Conservation (phyloP, 345 rosid species). For the Microthlaspi erraticum region DNA sequence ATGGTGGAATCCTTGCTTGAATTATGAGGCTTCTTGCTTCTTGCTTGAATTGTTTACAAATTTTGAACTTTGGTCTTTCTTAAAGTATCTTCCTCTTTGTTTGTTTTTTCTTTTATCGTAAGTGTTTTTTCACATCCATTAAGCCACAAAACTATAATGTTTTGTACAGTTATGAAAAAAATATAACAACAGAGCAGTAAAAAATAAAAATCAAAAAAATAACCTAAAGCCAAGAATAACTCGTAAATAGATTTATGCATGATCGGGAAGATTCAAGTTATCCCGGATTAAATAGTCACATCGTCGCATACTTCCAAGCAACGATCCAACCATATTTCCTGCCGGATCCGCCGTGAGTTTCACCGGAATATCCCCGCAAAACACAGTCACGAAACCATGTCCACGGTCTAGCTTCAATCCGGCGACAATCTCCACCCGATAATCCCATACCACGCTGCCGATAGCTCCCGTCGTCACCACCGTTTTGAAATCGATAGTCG, state of each 20-base stretch:
- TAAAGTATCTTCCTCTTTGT: too few species aligned
- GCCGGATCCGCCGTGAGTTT: constrained; percentile 6
- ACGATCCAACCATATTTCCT: constrained; percentile 14
- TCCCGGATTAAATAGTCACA: constrained; percentile 4
- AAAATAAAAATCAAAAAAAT: neutral
- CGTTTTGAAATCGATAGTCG: neutral
- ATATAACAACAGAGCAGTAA: too few species aligned
- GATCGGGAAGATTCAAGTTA: neutral
- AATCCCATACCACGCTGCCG: constrained; percentile 24
- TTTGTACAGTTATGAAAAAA: too few species aligned
- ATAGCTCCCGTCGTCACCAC: constrained; percentile 9
- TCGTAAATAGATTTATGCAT: neutral
- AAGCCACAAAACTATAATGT: too few species aligned
- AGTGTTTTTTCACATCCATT: too few species aligned
- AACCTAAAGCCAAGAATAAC: neutral
- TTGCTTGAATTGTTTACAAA: too few species aligned
- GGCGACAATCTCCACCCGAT: constrained; percentile 11
- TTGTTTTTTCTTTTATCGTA: too few species aligned
- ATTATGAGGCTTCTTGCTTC: too few species aligned
- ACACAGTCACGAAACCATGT: neutral
- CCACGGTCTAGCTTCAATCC: neutral
- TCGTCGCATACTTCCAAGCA: constrained; percentile 26
- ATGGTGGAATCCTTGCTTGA: too few species aligned
- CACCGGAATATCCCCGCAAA: constrained; percentile 26
- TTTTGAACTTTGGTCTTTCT: too few species aligned